These are phyloP conservation scores for Orbilia oligospora DNA, from an alignment of 2,329 filamentous ascomycete genomes.

Conservation along the genomic window DNA sequence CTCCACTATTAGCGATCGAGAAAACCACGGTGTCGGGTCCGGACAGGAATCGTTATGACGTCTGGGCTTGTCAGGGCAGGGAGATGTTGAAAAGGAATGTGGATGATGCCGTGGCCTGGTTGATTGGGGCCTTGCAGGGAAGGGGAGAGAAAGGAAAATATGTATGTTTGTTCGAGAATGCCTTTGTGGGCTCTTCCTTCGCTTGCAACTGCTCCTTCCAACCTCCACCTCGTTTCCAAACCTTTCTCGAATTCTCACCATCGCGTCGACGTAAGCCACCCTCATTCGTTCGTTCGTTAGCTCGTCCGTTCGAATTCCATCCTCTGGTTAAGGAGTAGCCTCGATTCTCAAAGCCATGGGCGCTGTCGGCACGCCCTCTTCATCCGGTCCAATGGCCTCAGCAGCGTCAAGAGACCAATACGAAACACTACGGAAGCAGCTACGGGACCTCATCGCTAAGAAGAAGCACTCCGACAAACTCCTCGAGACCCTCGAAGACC, in stretches of 20 bases:
- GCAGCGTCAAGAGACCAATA: slow-evolving; percentile 61
- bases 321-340: neutral
- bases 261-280: slow-evolving; percentile 40
- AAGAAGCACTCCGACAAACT: slow-evolving; percentile 70
- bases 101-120: slow-evolving; percentile 23
- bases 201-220: slow-evolving; percentile 42
- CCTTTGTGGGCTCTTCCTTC: slow-evolving; percentile 16
- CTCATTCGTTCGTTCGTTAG: too few relatives aligned
- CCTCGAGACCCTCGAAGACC: slow-evolving; percentile 78
- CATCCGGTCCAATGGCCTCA: slow-evolving; percentile 50
- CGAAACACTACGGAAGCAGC: slow-evolving; percentile 64
- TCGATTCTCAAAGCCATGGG: slow-evolving; percentile 32
- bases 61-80: slow-evolving; percentile 18
- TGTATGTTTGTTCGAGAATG: slow-evolving; percentile 45
- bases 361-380: slow-evolving; percentile 45
- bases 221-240: slow-evolving; percentile 19
- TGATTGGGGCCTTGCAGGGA: slow-evolving; percentile 21
- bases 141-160: slow-evolving; percentile 17
- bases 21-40: slow-evolving; percentile 48
- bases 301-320: neutral
- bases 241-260: slow-evolving; percentile 19
- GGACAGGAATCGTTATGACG: slow-evolving; percentile 22
- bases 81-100: slow-evolving; percentile 48
- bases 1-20: slow-evolving; percentile 36
- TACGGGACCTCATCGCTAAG: slow-evolving; percentile 64